Evolutionary conservation across 345 rosid genomes (phyloP).

Genomic region (Arabis alpina): DNA sequence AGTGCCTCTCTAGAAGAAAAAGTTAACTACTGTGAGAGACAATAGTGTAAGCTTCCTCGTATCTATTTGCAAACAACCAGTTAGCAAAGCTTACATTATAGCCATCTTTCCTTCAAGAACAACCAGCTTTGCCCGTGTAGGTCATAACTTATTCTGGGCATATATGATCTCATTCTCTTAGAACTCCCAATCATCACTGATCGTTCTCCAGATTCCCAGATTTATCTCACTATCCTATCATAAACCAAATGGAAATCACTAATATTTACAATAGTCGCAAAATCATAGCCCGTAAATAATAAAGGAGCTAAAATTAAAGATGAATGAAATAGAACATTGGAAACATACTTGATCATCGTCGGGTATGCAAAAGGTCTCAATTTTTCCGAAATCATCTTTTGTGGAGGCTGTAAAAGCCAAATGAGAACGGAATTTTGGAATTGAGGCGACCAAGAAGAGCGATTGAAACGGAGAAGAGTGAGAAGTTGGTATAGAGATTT

Average conservation of each 20-base stretch:
- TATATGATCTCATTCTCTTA: slow-evolving; percentile 75
- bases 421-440: too few species aligned
- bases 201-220: slow-evolving; percentile 51
- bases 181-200: slow-evolving; percentile 85
- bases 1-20: slow-evolving; percentile 64
- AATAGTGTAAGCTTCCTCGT: slow-evolving; percentile 1
- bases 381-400: too few species aligned
- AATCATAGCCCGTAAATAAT: too few species aligned
- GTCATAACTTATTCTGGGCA: slow-evolving; percentile 71
- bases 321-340: too few species aligned
- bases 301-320: too few species aligned
- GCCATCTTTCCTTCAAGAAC: slow-evolving; percentile 95
- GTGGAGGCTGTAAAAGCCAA: too few species aligned
- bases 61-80: slow-evolving; percentile 11
- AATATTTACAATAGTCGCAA: too few species aligned
- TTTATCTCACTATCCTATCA: slow-evolving; percentile 34
- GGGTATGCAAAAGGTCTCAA: too few species aligned
- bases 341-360: too few species aligned
- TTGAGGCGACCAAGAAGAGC: too few species aligned
- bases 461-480: too few species aligned
- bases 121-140: slow-evolving; percentile 78
- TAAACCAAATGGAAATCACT: slow-evolving; percentile 20
- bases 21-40: slow-evolving; percentile 12
- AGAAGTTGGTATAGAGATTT: too few species aligned
- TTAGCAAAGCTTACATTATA: slow-evolving; percentile 53